Evolutionary conservation across 176 grass and related monocot species (phyloP).

Genomic region (Musa itinerans): DNA sequence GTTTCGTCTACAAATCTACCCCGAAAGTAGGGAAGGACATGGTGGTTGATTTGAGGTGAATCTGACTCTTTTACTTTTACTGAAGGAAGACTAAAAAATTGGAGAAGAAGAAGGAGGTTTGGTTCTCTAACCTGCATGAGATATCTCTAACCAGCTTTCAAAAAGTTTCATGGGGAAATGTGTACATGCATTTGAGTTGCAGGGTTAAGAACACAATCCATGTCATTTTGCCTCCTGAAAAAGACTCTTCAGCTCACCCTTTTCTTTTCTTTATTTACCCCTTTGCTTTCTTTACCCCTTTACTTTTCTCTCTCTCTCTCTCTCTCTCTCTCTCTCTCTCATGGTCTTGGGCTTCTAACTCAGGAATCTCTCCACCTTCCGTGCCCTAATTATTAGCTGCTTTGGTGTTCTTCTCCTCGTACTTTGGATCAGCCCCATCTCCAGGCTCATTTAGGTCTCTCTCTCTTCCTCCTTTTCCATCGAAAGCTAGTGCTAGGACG

Average conservation of each 20-base stretch:
- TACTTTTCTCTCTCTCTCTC: no score
- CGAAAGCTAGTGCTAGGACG: neutral
- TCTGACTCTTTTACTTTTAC: no score
- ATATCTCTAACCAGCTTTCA: neutral
- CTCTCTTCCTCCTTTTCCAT: neutral
- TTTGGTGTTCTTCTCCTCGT: neutral
- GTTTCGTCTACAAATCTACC: neutral
- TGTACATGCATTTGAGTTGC: constrained; percentile 13
- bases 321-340: no score
- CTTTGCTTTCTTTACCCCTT: neutral
- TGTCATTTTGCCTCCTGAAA: constrained; percentile 11
- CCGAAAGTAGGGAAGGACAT: no score
- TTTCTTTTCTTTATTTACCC: constrained; percentile 5
- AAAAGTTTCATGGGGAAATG: constrained; percentile 6
- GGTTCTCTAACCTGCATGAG: neutral
- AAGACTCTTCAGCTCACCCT: neutral
- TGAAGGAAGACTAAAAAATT: no score
- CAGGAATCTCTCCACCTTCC: neutral
- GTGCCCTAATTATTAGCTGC: constrained; percentile 1
- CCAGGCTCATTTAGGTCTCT: constrained; percentile 3
- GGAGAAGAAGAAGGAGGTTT: neutral
- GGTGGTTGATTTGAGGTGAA: no score
- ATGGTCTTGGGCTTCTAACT: neutral
- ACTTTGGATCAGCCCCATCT: constrained; percentile 9
- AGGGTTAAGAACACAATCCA: constrained; percentile 11